phyloP scores from a whole-genome alignment of 1,284 basidiomycete species.

The Boletus nobilissimus region DNA sequence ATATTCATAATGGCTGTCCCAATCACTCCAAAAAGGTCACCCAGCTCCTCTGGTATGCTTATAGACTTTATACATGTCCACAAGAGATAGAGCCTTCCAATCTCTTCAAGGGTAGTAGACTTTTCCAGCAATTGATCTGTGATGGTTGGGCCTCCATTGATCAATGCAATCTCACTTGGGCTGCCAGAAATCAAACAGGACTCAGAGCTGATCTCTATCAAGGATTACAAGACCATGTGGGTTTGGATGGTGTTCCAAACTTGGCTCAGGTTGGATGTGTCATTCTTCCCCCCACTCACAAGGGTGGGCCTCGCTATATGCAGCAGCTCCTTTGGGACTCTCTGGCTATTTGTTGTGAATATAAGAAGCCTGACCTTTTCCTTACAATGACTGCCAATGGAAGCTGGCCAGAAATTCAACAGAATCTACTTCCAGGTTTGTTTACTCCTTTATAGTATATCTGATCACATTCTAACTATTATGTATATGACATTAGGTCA shows the following conservation, averaged over 20 bases:
- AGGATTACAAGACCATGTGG: too few species aligned
- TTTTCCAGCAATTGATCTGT: too few species aligned
- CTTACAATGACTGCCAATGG: not conserved
- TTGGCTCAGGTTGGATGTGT: slow-evolving; percentile 8
- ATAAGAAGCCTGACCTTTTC: not conserved
- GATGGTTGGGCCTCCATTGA: slow-evolving; percentile 49
- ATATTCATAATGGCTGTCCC: not conserved
- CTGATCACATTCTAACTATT: not conserved
- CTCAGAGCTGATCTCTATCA: too few species aligned
- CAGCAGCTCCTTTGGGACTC: not conserved
- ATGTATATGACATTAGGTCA: not conserved
- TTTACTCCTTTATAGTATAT: too few species aligned
- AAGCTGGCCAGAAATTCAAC: not conserved
- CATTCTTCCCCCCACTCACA: not conserved
- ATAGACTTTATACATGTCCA: slow-evolving; percentile 13
- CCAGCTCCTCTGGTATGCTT: slow-evolving; percentile 31
- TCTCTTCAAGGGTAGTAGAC: slow-evolving; percentile 50
- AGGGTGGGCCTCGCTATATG: not conserved
- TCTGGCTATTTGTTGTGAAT: not conserved
- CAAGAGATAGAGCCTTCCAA: slow-evolving; percentile 12
- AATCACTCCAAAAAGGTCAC: slow-evolving; percentile 28
- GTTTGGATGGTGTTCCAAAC: slow-evolving; percentile 6
- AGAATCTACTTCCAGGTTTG: not conserved
- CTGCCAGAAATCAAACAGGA: slow-evolving; percentile 47
- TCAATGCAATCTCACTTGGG: slow-evolving; percentile 46